Percentiles rank a stretch among this genome's conserved stretches.
phyloP scores from a whole-genome alignment of 306 rosid species.

The Lathyrus sativus region DNA sequence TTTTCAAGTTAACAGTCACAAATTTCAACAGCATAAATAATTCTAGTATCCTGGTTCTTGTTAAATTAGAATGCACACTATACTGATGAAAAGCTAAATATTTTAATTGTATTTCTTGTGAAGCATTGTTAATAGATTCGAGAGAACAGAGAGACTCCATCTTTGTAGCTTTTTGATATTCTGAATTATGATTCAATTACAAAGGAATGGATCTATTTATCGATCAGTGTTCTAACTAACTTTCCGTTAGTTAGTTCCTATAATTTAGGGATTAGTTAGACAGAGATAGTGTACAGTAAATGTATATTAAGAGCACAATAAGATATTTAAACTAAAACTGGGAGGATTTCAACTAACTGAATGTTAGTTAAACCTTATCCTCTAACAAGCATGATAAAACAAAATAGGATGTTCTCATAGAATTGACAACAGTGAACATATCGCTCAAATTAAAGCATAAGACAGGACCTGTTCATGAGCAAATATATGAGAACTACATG shows the following conservation, averaged over 20 bases:
- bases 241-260: too few relatives aligned
- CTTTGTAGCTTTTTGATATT: too few relatives aligned
- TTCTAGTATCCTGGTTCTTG: constrained; percentile 5
- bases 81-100: not conserved
- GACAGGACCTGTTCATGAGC: constrained; percentile 30
- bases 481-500: constrained; percentile 10
- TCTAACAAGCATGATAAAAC: not conserved
- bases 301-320: too few relatives aligned
- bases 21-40: constrained; percentile 22
- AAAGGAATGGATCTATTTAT: too few relatives aligned
- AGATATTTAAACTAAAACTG: too few relatives aligned
- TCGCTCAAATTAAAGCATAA: constrained; percentile 11
- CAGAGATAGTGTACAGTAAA: too few relatives aligned
- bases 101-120: constrained; percentile 1
- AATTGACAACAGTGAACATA: constrained; percentile 21
- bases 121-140: not conserved
- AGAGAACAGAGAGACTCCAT: too few relatives aligned
- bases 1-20: constrained; percentile 18
- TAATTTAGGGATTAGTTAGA: too few relatives aligned
- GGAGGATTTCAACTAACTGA: too few relatives aligned
- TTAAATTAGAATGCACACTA: constrained; percentile 20
- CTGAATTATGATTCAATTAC: too few relatives aligned
- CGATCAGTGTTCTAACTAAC: too few relatives aligned
- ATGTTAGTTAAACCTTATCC: too few relatives aligned
- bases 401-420: constrained; percentile 2